Base-by-base conservation (phyloP, 225 moss, liverwort and hornwort species). In the Ulota crispa region DNA sequence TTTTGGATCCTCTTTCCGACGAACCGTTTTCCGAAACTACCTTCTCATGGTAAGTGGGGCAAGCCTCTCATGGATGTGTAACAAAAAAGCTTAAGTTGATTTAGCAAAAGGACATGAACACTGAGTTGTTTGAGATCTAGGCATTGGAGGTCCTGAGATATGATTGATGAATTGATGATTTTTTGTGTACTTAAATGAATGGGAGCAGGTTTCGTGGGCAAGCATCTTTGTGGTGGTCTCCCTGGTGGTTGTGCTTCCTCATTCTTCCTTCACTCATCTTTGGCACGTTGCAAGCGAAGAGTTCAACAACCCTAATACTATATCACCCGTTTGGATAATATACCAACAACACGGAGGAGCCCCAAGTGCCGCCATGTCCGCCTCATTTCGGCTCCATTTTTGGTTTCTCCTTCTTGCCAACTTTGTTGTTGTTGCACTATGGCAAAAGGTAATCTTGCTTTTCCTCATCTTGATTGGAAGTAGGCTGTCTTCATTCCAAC, bases 211-310 rank as follows among this genome's bases (percentile, higher is more conserved):
- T 79, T 56, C 85, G 5, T 92, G 85, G 83, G 50, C 67, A 2
- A 21, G 64, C 73, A 82, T 90, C 70, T 76, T 90, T 16, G 34
- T 54, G 53, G 56, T 86, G 66, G n/a, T 84, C 16, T 89, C 90
- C 23, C 28, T 85, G 74, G 83, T 86, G 19, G 21, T 92, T 23
- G 16, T 92, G 55, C 90, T 90, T 59, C 85, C 92, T 42, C 81
- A 79, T 78, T 90, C 85, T 78, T 78, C 77, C 55, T 89, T 89
- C 27, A 92, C 92, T 26, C 88, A 84, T 74, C 74, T 89, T 6
- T 92, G 90, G 90, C 92, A 90, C 71, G 85, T 89, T 21, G 87
- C 87, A 3, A 90, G 92, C 76, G 90, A 92, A 77, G 70, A 85
- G 2, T 92, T 92, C 78, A 92, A 90, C 68, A 13, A 76, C 19